These are phyloP conservation scores for Boletus tylopilopsis DNA, from an alignment of 768 basidiomycete genomes.

Conservation along the genomic window DNA sequence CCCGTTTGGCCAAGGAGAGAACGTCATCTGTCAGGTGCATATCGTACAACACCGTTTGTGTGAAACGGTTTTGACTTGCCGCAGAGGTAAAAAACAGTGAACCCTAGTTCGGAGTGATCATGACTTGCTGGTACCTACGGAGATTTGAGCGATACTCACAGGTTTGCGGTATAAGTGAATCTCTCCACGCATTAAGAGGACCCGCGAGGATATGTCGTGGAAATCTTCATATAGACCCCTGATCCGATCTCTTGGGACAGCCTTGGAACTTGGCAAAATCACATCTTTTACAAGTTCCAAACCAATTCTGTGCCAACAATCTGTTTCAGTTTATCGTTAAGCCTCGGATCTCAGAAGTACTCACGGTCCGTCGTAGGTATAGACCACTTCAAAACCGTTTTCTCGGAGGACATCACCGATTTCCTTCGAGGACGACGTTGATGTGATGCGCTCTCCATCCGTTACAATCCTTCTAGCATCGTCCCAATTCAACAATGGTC, in stretches of 20 bases:
- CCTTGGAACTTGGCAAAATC: slow-evolving; percentile 31
- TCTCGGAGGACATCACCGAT: slow-evolving; percentile 32
- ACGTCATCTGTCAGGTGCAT: slow-evolving; percentile 24
- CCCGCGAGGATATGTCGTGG: slow-evolving; percentile 27
- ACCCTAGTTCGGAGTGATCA: slow-evolving; percentile 23
- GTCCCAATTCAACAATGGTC: slow-evolving; percentile 26
- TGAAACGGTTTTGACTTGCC: slow-evolving; percentile 24
- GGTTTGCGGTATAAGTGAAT: slow-evolving; percentile 37
- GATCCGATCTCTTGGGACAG: slow-evolving; percentile 31
- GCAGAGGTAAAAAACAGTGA: slow-evolving; percentile 32
- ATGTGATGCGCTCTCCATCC: slow-evolving; percentile 19
- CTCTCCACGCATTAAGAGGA: slow-evolving; percentile 40
- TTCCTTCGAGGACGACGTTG: slow-evolving; percentile 22
- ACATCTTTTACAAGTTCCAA: slow-evolving; percentile 39
- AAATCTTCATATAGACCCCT: slow-evolving; percentile 41
- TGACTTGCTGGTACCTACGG: neutral
- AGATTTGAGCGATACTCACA: slow-evolving; percentile 17
- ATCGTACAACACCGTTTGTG: slow-evolving; percentile 32
- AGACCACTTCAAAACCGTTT: slow-evolving; percentile 39
- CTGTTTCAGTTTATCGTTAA: neutral
- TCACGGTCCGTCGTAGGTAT: slow-evolving; percentile 40
- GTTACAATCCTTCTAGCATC: slow-evolving; percentile 19
- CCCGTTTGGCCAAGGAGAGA: slow-evolving; percentile 29
- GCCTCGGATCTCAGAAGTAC: slow-evolving; percentile 12
- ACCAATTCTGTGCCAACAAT: slow-evolving; percentile 27